Base-by-base conservation (phyloP, 148 eudicot species). In the Camellia sinensis region DNA sequence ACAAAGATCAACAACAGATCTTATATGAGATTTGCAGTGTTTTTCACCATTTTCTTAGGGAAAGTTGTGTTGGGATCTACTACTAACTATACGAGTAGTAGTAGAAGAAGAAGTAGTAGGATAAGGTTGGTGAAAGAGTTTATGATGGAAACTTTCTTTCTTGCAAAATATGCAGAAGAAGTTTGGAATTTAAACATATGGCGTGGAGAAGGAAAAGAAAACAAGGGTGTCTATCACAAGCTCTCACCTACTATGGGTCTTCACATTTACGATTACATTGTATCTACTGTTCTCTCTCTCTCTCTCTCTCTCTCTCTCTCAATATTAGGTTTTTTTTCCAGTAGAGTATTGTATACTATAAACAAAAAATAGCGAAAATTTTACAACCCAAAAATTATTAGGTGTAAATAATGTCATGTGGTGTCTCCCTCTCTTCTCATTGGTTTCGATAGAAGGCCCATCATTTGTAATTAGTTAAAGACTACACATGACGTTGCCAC, bases 221-320 rank as follows among this genome's bases (percentile, higher is more conserved):
- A 13, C 8, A 2, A 43, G 50, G 82, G 83, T 84, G 80, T 88
- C 85, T 75, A 4, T 57, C 59, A 73, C 82, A 89, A 89, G 87
- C 84, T 84, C 85, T 86, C 87, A 89, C 89, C 91, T 84, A 88
- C 84, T 84, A 80, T 84, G 73, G 76, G 77, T 77, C 91, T 88
- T 88, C 53, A 73, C 14, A 71, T 76, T 80, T 83, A 88, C 80
- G 89, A 50, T 29, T 29, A 29, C 29, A 29, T 29, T 29, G 29
- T 29, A 29, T 29, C 29, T 29, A 29, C 0, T 29, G 29, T 29
- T 29, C 29, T 29, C 29, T 29, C 29, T 29, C 29, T 29, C 29
- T 29, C 29, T 29, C 29, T 29, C 29, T 29, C 29, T 29, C n/a
- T n/a, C 29, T 29, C 29, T 29, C 29, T 29, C 29, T 29, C 1